Conservation (phyloP, 169 alveolate genomes). For the Plasmodium blacklocki region DNA sequence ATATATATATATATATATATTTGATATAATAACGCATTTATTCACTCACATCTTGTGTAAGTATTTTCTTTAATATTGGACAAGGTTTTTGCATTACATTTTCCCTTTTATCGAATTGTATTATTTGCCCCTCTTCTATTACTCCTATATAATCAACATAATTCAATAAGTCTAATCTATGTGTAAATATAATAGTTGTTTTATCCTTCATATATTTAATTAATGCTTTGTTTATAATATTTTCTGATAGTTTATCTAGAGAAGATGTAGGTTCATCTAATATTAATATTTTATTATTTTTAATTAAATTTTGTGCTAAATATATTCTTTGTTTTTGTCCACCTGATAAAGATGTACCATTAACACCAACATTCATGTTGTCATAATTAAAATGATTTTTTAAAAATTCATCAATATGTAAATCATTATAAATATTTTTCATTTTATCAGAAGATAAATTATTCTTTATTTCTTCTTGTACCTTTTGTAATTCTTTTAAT, state of each 20-base stretch:
- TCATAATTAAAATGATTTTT: slow-evolving; percentile 86
- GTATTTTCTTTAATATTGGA: slow-evolving; percentile 21
- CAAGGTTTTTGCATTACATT: slow-evolving; percentile 51
- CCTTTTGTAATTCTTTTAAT: slow-evolving; percentile 60
- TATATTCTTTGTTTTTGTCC: slow-evolving; percentile 81
- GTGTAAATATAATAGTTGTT: slow-evolving; percentile 60
- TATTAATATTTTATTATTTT: slow-evolving; percentile 76
- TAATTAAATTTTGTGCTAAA: slow-evolving; percentile 78
- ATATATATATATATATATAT: slow-evolving; percentile 1
- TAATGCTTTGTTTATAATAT: slow-evolving; percentile 57
- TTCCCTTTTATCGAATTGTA: slow-evolving; percentile 46
- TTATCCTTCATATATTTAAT: slow-evolving; percentile 58
- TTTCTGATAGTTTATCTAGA: slow-evolving; percentile 79
- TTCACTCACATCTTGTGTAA: slow-evolving; percentile 13
- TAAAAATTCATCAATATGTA: slow-evolving; percentile 92
- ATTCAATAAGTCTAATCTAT: slow-evolving; percentile 36
- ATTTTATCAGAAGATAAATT: slow-evolving; percentile 92
- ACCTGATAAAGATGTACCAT: slow-evolving; percentile 92
- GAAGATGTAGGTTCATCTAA: slow-evolving; percentile 85
- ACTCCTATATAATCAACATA: slow-evolving; percentile 72
- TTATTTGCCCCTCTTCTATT: slow-evolving; percentile 41
- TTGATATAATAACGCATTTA: not conserved
- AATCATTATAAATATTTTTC: slow-evolving; percentile 87
- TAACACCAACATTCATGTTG: slow-evolving; percentile 91
- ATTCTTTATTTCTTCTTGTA: slow-evolving; percentile 89